phyloP scores from a whole-genome alignment of 2,329 filamentous ascomycete species.

The Scedosporium minutisporum region DNA sequence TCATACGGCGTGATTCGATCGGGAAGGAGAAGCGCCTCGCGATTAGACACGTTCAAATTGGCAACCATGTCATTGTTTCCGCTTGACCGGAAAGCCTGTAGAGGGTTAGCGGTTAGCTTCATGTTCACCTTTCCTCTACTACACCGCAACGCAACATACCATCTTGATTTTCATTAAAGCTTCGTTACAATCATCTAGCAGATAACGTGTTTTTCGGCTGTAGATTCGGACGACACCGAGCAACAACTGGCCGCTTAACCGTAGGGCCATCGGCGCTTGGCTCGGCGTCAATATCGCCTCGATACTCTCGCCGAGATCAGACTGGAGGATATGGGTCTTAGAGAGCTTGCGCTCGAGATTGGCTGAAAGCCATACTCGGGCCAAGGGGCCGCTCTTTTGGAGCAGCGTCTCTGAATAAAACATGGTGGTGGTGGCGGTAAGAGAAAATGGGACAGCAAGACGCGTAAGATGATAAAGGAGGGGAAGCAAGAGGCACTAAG shows the following conservation, averaged over 20 bases:
- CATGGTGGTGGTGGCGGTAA: constrained; percentile 46
- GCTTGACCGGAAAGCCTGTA: constrained; percentile 80
- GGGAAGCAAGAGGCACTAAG: constrained; percentile 5
- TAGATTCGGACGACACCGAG: constrained; percentile 97
- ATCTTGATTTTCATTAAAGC: constrained; percentile 97
- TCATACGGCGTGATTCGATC: constrained; percentile 92
- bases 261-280: constrained; percentile 89
- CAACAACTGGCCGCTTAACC: constrained; percentile 85
- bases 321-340: constrained; percentile 90
- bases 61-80: constrained; percentile 94
- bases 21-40: constrained; percentile 78
- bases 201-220: constrained; percentile 89
- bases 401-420: constrained; percentile 96
- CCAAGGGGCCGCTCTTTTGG: constrained; percentile 92
- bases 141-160: constrained; percentile 43
- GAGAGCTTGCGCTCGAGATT: constrained; percentile 98
- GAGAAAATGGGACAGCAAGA: background rate
- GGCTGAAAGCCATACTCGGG: constrained; percentile 95
- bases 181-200: constrained; percentile 95
- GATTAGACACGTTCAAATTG: constrained; percentile 69
- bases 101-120: constrained; percentile 21
- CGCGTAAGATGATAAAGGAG: background rate
- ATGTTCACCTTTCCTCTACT: background rate
- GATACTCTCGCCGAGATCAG: constrained; percentile 89
- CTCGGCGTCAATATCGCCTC: constrained; percentile 88